Evolutionary conservation across 2,329 filamentous ascomycete species (phyloP).

Genomic region (Verticillium alfalfae): DNA sequence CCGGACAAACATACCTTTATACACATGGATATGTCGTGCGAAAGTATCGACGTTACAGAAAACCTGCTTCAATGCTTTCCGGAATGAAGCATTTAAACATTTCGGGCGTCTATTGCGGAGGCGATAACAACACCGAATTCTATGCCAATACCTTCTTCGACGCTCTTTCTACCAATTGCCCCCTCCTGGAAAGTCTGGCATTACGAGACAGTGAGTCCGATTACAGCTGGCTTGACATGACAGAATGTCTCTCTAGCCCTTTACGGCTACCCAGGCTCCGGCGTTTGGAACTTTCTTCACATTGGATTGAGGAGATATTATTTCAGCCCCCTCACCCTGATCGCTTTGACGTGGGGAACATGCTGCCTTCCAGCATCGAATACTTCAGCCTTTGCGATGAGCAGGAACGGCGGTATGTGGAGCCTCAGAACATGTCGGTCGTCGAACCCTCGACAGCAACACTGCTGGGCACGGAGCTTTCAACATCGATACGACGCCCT

Average conservation of each 20-base stretch:
- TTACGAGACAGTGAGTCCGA: background rate
- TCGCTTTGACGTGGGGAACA: background rate
- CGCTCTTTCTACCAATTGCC: background rate
- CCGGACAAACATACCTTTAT: too few relatives aligned
- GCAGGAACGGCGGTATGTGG: background rate
- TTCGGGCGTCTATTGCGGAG: background rate
- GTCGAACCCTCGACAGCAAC: too few relatives aligned
- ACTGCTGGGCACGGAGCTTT: too few relatives aligned
- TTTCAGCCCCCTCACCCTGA: fast-evolving
- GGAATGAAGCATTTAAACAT: background rate
- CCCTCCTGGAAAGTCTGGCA: background rate
- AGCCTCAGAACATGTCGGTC: too few relatives aligned
- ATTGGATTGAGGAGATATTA: background rate
- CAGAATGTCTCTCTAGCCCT: background rate
- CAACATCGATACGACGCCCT: too few relatives aligned
- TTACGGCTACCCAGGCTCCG: background rate
- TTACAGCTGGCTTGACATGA: background rate
- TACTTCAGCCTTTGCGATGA: background rate
- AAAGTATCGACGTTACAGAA: too few relatives aligned
- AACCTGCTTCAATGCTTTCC: background rate
- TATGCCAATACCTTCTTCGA: background rate
- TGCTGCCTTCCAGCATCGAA: background rate
- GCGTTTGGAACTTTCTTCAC: background rate
- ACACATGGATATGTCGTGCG: too few relatives aligned
- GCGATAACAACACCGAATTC: too few relatives aligned